Base-by-base conservation (phyloP, 345 rosid genomes). In the Boechera divaricarpa region DNA sequence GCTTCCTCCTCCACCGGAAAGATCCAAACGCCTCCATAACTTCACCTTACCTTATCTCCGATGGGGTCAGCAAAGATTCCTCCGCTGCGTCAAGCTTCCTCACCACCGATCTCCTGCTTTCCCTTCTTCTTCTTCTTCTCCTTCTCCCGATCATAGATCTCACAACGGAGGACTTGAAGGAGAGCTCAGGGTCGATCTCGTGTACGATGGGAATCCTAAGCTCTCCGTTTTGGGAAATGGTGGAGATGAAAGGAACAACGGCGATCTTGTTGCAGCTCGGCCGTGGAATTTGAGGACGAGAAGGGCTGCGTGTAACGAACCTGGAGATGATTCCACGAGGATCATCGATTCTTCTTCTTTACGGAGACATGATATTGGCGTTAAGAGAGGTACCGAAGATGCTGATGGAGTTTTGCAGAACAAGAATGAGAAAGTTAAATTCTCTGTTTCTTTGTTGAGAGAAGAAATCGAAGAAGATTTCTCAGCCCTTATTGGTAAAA, bases 251-350 rank as follows among this genome's bases (percentile, higher is more conserved):
- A 18, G 18, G 68, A 38, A 12, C n/a, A 70, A 77, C 54, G 76
- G 26, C n/a, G 77, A 59, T n/a, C 63, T 10, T 7, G 76, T 3
- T 7, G 67, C 59, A 2, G 55, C 76, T 61, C 72, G 82, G 75
- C 91, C 90, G 47, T 88, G 95, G 95, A 90, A 86, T 82, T 82
- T 88, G 85, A 85, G 95, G 79, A 90, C 87, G 31, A 88, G 92
- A 65, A 84, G 90, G 80, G 87, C 90, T 9, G 88, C 90, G 6
- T 86, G 87, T 69, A 86, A 81, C 53, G 83, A 80, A 26, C 83
- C 83, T 0, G 79, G 82, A 4, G 79, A 80, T 12, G 78, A 73
- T 11, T 39, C 82, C 10, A 26, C 70, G 53, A 78, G 29, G 74
- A 78, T 80, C 83, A 9, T 76, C 64, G 75, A 62, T 32, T 42